Conservation (phyloP, 352 stramenopile genomes). For the Globisporangium camurandrum region DNA sequence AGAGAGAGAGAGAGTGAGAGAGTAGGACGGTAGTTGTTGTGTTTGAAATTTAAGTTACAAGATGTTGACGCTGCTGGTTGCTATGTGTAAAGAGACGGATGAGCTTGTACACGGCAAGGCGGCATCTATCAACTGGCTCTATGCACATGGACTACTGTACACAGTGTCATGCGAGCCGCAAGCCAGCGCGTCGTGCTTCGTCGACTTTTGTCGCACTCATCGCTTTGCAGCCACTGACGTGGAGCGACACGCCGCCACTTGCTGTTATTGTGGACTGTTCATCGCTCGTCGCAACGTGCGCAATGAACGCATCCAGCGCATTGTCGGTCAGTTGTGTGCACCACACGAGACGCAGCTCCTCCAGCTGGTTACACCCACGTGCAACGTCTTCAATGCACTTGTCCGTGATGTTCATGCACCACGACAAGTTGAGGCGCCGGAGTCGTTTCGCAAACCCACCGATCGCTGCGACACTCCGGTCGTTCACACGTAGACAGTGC, state of each 20-base stretch:
- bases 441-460: conserved; percentile 45
- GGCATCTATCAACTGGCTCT: no score
- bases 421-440: conserved; percentile 68
- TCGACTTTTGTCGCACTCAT: conserved; percentile 31
- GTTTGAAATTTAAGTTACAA: background rate
- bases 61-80: no score
- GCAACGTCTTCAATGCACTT: conserved; percentile 67
- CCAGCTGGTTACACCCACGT: conserved; percentile 45
- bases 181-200: conserved; percentile 21
- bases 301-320: conserved; percentile 47
- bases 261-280: no score
- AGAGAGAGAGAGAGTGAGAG: background rate
- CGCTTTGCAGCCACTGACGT: conserved; percentile 65
- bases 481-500: conserved; percentile 78
- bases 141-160: background rate
- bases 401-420: conserved; percentile 88
- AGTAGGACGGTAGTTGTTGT: background rate
- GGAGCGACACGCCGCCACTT: conserved; percentile 24
- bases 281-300: conserved; percentile 1
- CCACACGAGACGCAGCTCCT: conserved; percentile 69
- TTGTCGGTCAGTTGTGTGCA: conserved; percentile 79
- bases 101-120: no score
- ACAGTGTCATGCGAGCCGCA: conserved; percentile 21
- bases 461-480: conserved; percentile 54
- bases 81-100: no score